Base-by-base conservation (phyloP, 768 basidiomycete genomes). In the Boletus pseudopeckii region DNA sequence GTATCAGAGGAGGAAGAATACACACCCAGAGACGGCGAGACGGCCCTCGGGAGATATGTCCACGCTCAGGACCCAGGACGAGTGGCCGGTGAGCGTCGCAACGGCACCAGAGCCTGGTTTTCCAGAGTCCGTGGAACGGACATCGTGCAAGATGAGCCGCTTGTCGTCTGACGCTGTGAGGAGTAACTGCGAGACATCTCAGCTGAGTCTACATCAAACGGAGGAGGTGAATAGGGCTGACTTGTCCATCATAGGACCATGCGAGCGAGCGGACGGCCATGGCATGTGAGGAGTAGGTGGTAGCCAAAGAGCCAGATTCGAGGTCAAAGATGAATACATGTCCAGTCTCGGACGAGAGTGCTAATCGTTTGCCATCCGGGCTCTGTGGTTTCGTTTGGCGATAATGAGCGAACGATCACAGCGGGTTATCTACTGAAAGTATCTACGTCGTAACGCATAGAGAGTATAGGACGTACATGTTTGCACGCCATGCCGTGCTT, bases 141-240 rank as follows among this genome's bases (percentile, higher is more conserved):
- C 89, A 65, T 98, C 94, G 69, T 96, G 92, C 45, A 96, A 72
- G 49, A 92, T 85, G 54, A 98, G 85, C 17, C 90, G 83, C 69
- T 92, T 92, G 72, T 96, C 94, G 68, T 98, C 94, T 4, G 92
- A 95, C 3, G 88, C 94, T 40, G 91, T 93, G 48, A 94, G 75
- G 4, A 98, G 78, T 48, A 92, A 79, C 93, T 97, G 13, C n/a
- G 11, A 36, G 24, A 41, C 26, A 39, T 39, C 41, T 56, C 40
- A 57, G 51, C 18, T 32, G 34, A 15, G 48, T 24, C 26, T 4
- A 15, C 7, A 15, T 37, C 8, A 17, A 42, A 33, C 30, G 17
- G 14, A 33, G 36, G 9, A 15, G 4, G n/a, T 0, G 8, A 39
- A 38, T 3, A 20, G 8, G 22, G 75, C 83, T 55, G 65, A 95